These are phyloP conservation scores for Raddia distichophylla DNA, from an alignment of 176 grass and related monocot species.

Conservation along the genomic window DNA sequence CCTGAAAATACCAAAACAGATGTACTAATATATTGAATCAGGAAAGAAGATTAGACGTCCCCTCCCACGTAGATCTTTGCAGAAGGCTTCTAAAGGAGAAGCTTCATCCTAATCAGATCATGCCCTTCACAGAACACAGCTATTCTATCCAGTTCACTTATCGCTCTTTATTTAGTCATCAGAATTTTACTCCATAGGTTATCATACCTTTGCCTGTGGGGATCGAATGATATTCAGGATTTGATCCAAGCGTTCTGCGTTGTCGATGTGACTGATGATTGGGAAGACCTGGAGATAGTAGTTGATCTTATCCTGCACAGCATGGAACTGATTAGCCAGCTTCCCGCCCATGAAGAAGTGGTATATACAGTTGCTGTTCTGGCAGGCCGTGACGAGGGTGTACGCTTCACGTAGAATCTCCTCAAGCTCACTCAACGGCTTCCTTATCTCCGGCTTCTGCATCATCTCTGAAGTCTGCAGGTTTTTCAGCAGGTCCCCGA, in stretches of 20 bases:
- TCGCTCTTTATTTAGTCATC: background rate
- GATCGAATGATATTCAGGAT: slow-evolving; percentile 30
- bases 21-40: background rate
- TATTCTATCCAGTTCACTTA: background rate
- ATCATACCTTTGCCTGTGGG: slow-evolving; percentile 17
- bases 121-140: background rate
- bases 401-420: slow-evolving; percentile 26
- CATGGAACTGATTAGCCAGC: slow-evolving; percentile 50
- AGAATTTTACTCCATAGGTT: background rate
- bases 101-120: background rate
- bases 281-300: slow-evolving; percentile 63
- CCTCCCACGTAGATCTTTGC: background rate
- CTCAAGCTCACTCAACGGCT: slow-evolving; percentile 41
- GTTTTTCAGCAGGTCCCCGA: slow-evolving; percentile 52
- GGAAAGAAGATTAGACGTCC: background rate
- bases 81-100: background rate
- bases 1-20: slow-evolving; percentile 6
- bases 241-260: slow-evolving; percentile 31
- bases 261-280: slow-evolving; percentile 66
- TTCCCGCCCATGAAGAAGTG: slow-evolving; percentile 55
- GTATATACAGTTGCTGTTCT: slow-evolving; percentile 53
- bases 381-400: slow-evolving; percentile 49
- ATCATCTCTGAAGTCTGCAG: slow-evolving; percentile 57
- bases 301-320: slow-evolving; percentile 57
- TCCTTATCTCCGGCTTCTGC: slow-evolving; percentile 58